phyloP scores from a whole-genome alignment of 1,284 basidiomycete species.

The Boletellus dicymbophilus region DNA sequence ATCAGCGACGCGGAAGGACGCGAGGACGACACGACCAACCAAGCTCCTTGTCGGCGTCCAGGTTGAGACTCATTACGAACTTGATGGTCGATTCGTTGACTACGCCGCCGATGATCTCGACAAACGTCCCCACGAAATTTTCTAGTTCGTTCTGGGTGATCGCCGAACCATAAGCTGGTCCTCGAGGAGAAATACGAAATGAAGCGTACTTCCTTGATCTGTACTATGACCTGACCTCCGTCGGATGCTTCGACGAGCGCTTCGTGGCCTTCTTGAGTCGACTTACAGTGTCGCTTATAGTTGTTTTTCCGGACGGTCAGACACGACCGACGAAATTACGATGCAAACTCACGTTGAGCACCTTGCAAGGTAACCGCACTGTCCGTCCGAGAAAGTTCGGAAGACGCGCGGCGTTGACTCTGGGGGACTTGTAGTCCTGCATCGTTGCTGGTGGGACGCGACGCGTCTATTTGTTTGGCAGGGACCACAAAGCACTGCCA shows the following conservation, averaged over 20 bases:
- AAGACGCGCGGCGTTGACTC: constrained; percentile 68
- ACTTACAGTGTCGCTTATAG: constrained; percentile 53
- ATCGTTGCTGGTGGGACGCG: constrained; percentile 26
- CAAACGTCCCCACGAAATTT: constrained; percentile 54
- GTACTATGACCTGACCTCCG: constrained; percentile 67
- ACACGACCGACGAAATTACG: background rate
- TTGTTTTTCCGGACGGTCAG: constrained; percentile 1
- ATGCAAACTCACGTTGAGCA: constrained; percentile 52
- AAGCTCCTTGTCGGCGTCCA: constrained; percentile 57
- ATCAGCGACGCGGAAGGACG: constrained; percentile 4
- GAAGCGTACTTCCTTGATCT: constrained; percentile 46
- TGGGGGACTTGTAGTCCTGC: constrained; percentile 50
- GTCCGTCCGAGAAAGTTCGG: constrained; percentile 54
- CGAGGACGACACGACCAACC: constrained; percentile 42
- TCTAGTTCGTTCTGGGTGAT: constrained; percentile 45
- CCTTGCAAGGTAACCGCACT: constrained; percentile 75
- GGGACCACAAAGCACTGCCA: too few relatives aligned
- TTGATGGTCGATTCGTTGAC: constrained; percentile 61
- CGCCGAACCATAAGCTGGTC: background rate
- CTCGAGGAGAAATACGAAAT: background rate
- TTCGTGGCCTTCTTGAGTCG: too few relatives aligned
- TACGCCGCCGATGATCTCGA: constrained; percentile 79
- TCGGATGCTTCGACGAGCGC: constrained; percentile 73
- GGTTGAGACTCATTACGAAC: constrained; percentile 58
- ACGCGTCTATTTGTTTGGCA: constrained; percentile 17